Percentiles rank a stretch among this genome's conserved stretches.
These are phyloP conservation scores for Cylindrotheca closterium DNA, from an alignment of 108 stramenopile genomes.

Conservation along the genomic window DNA sequence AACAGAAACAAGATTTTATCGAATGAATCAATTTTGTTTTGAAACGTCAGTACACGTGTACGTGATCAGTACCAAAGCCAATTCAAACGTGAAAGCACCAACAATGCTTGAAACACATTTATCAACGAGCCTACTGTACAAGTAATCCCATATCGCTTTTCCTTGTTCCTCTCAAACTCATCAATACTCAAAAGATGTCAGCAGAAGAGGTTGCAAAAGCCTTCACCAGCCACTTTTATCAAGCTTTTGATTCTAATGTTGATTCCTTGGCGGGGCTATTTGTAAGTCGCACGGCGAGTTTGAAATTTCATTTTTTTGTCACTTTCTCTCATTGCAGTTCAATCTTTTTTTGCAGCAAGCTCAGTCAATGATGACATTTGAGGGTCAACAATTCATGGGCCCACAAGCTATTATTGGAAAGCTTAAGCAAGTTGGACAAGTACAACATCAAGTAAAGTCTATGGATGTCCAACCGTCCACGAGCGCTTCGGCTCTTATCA, in stretches of 20 bases:
- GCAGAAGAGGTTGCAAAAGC: slow-evolving; percentile 90
- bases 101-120: too few species aligned
- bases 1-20: too few species aligned
- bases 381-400: slow-evolving; percentile 77
- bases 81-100: too few species aligned
- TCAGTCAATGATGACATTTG: slow-evolving; percentile 85
- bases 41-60: too few species aligned
- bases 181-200: slow-evolving; percentile 53
- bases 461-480: slow-evolving; percentile 86
- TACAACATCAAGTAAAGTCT: slow-evolving; percentile 70
- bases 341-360: slow-evolving; percentile 34
- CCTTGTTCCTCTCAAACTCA: neutral
- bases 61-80: too few species aligned
- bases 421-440: slow-evolving; percentile 59
- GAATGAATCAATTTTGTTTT: too few species aligned
- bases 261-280: slow-evolving; percentile 70
- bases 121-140: too few species aligned
- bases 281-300: slow-evolving; percentile 45
- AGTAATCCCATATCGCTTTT: too few species aligned
- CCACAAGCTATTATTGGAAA: slow-evolving; percentile 64
- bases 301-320: neutral
- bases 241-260: slow-evolving; percentile 57
- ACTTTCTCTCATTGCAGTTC: neutral
- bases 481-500: slow-evolving; percentile 59
- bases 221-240: slow-evolving; percentile 81